Evolutionary conservation across 1,284 basidiomycete species (phyloP), one percentile per base, ranked within the genome.

Genomic region (Ceratobasidium sp.): DNA sequence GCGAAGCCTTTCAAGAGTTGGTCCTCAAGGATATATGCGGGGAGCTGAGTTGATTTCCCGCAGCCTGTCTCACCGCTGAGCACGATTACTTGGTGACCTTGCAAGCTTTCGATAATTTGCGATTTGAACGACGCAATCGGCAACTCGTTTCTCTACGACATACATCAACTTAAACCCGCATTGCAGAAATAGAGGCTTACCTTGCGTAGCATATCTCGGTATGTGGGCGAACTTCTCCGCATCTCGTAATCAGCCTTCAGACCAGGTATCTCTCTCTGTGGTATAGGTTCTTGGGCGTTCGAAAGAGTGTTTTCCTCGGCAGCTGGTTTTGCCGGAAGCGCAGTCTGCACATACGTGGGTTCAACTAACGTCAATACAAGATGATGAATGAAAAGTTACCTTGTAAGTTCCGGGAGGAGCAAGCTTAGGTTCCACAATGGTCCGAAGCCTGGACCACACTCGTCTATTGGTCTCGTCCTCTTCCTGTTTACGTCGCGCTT

Each of bases 51-150:
- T 0, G 96, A 98, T 83, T 99, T 99, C 16, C 97, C 98, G 78
- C 95, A 99, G 77, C 98, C 98, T 4, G 98, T 99, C 83, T 99
- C 98, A 54, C 98, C 98, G 78, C 95, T 97, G 0, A 99, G 85
- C 0, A 99, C 96, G 47, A 98, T 85, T 18, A 98, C 88, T 79
- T 98, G 96, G 5, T 90, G 90, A n/a, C 84, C 81, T 58, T 93
- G 90, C 55, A 99, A 82, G 0, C 87, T 86, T 5, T 88, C 83
- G 23, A 94, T 83, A 67, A 99, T 98, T 57, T 88, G 82, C 3
- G 91, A 80, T 35, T 95, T 88, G 82, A 95, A 96, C 18, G 86
- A 84, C 13, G 96, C 94, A 78, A 99, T 99, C 0, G 98, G 98
- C 1, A 99, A 84, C 13, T 81, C 83, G 72, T 92, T 89, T 49